phyloP scores from a whole-genome alignment of 1,284 basidiomycete genomes.

The Vanrija pseudolonga region DNA sequence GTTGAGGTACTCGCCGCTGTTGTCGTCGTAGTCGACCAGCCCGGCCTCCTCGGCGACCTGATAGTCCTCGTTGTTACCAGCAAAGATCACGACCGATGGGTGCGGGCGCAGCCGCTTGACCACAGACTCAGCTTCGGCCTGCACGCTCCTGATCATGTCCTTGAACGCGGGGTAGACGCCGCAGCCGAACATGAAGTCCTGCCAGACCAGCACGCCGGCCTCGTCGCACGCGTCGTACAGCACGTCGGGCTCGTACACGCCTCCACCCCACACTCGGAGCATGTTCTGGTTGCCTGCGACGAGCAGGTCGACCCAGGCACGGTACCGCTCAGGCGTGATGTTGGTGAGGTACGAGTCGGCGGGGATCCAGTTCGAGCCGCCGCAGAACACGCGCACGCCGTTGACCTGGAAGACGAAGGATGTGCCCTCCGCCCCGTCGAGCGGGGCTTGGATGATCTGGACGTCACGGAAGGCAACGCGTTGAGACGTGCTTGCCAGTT shows the following conservation, averaged over 20 bases:
- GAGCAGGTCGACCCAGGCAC: constrained; percentile 51
- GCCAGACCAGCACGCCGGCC: constrained; percentile 60
- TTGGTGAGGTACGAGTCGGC: constrained; percentile 81
- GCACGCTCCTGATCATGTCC: constrained; percentile 49
- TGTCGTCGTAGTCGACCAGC: constrained; percentile 76
- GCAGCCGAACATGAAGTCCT: constrained; percentile 55
- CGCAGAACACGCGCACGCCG: constrained; percentile 79
- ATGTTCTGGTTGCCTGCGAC: constrained; percentile 56
- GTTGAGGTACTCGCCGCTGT: constrained; percentile 71
- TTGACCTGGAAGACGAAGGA: constrained; percentile 87
- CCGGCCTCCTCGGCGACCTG: constrained; percentile 68
- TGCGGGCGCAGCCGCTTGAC: constrained; percentile 53
- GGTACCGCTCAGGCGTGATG: constrained; percentile 54
- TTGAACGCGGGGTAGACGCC: constrained; percentile 60
- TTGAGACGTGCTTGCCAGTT: constrained; percentile 14
- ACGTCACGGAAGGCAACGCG: constrained; percentile 70
- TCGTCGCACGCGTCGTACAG: constrained; percentile 59
- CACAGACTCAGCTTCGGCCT: constrained; percentile 51
- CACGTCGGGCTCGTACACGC: constrained; percentile 53
- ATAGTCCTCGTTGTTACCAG: constrained; percentile 78
- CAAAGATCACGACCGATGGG: constrained; percentile 71
- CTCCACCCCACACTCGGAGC: constrained; percentile 56
- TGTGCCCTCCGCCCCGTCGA: constrained; percentile 61
- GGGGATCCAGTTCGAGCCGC: constrained; percentile 92
- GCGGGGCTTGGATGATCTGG: constrained; percentile 67